These are phyloP conservation scores for Astrocystis sublimbata DNA, from an alignment of 495 filamentous ascomycete species.

Conservation along the genomic window DNA sequence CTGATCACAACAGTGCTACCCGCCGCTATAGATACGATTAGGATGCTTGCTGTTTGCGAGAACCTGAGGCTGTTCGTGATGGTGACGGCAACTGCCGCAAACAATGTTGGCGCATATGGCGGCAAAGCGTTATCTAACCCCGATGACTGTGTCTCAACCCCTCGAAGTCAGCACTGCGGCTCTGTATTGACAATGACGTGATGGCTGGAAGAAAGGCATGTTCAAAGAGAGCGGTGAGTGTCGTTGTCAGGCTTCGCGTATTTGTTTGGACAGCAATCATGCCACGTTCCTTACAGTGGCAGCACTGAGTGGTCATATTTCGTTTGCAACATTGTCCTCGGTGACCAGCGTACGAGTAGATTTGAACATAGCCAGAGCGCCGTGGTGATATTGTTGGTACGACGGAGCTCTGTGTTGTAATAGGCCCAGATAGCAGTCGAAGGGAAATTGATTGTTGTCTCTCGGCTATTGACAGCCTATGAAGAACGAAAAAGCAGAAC, in stretches of 20 bases:
- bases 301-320: neutral
- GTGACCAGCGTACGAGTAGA: constrained; percentile 3
- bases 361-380: neutral
- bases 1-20: constrained; percentile 12
- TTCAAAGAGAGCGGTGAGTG: constrained; percentile 15
- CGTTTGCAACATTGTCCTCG: neutral
- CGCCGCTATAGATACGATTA: too few species aligned
- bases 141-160: neutral
- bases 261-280: constrained; percentile 6
- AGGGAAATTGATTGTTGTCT: neutral
- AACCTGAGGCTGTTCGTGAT: too few species aligned
- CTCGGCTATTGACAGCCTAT: neutral
- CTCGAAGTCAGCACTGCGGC: neutral
- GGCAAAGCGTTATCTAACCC: neutral
- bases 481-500: constrained; percentile 4
- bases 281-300: neutral
- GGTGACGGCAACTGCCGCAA: neutral
- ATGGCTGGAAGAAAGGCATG: neutral
- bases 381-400: neutral
- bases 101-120: constrained; percentile 2
- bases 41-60: too few species aligned
- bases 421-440: neutral
- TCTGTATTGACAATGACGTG: neutral
- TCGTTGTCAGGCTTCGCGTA: constrained; percentile 3
- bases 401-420: neutral